Percentiles rank a stretch among this genome's conserved stretches.
phyloP scores from a whole-genome alignment of 2,329 filamentous ascomycete genomes.

The Aspergillus pseudoterreus region DNA sequence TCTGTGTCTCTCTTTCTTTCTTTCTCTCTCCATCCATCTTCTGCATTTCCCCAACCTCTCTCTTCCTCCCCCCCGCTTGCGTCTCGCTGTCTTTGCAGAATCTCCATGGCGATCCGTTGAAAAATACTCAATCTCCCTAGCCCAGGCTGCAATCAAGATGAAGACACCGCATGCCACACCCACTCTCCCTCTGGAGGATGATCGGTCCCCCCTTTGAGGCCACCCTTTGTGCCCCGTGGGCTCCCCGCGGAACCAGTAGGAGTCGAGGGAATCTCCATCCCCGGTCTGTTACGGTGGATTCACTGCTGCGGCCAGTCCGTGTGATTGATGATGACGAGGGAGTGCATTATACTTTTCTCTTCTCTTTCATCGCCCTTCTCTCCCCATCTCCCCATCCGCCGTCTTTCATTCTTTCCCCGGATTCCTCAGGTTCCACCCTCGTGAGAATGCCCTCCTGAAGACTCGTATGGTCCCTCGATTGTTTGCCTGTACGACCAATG shows the following conservation, averaged over 20 bases:
- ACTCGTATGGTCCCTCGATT: too few relatives aligned
- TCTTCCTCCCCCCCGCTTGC: too few relatives aligned
- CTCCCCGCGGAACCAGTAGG: not conserved
- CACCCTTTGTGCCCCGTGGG: not conserved
- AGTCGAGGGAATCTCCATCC: not conserved
- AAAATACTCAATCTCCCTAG: not conserved
- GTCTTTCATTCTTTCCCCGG: not conserved
- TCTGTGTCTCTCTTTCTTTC: too few relatives aligned
- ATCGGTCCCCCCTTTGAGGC: not conserved
- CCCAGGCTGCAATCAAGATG: too few relatives aligned
- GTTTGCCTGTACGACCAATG: not conserved
- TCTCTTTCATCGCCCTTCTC: not conserved
- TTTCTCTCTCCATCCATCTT: too few relatives aligned
- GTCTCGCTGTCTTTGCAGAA: too few relatives aligned
- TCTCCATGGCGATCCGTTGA: too few relatives aligned
- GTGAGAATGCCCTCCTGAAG: too few relatives aligned
- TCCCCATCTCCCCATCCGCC: not conserved
- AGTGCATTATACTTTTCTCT: not conserved
- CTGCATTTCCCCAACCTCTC: too few relatives aligned
- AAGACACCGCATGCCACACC: not conserved
- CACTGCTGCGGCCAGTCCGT: too few relatives aligned
- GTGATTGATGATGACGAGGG: too few relatives aligned
- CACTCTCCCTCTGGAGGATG: not conserved
- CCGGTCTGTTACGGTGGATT: not conserved
- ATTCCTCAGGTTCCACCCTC: not conserved